Evolutionary conservation across 441 rosid species (phyloP).

Genomic region (Dalechampia spathulata): DNA sequence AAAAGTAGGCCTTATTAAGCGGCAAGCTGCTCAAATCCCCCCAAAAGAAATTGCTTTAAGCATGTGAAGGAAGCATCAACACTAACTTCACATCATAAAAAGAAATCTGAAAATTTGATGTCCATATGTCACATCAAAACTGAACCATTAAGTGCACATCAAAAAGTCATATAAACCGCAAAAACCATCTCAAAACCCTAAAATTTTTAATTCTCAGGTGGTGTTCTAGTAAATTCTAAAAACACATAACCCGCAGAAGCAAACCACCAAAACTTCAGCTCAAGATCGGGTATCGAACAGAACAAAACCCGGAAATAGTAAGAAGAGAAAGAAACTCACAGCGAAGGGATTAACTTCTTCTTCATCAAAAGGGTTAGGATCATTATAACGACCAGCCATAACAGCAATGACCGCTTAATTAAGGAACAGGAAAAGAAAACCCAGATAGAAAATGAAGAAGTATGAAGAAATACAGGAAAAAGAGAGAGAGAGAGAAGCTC

Average conservation of each 20-base stretch:
- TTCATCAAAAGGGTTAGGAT: conserved; percentile 71
- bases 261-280: neutral
- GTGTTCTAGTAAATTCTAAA: neutral
- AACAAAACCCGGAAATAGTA: neutral
- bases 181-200: conserved; percentile 12
- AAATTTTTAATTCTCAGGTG: conserved; percentile 1
- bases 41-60: neutral
- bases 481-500: conserved; percentile 12
- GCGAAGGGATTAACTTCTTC: conserved; percentile 84
- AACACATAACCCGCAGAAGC: neutral
- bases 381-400: conserved; percentile 73
- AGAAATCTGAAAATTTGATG: too few relatives aligned
- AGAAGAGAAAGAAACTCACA: conserved; percentile 31
- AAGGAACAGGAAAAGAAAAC: neutral
- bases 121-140: too few relatives aligned
- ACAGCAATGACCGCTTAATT: neutral
- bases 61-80: neutral
- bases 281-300: neutral
- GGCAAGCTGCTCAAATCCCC: too few relatives aligned
- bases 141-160: conserved; percentile 3
- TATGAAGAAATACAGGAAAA: neutral
- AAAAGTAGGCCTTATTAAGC: too few relatives aligned
- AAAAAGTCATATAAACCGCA: neutral
- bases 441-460: neutral
- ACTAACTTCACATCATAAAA: neutral